Evolutionary conservation across 2,329 filamentous ascomycete species (phyloP), one percentile per base, ranked within the genome.

Genomic region (Alternaria gaisen): DNA sequence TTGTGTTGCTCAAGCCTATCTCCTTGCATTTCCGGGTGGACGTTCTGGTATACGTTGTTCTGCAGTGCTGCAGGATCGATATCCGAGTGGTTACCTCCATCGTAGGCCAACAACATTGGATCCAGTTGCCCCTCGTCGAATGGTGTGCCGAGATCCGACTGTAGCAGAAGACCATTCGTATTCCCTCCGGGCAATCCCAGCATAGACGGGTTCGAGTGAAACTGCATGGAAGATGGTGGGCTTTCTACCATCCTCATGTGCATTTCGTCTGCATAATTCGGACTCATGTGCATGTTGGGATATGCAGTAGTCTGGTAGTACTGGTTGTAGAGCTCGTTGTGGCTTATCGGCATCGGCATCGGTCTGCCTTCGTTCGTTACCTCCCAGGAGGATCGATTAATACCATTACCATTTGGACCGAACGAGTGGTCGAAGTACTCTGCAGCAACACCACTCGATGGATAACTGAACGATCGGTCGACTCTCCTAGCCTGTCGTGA

Each of bases 301-400:
- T 83, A 81, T 40, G 83, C 71, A 4, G 78, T 77, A n/a, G 80
- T 79, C 58, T 86, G 83, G 65, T 85, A 84, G 70, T 86, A 87
- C 46, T 85, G 82, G 32, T 81, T 80, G 56, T 80, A 80, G 50
- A 80, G 68, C 42, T 82, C 80, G 18, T 74, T 75, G 40, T 80
- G 77, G 18, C 77, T 77, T 66, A 85, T 82, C 32, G 81, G 80
- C 60, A 80, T 74, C 20, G 84, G 83, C 54, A 83, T 70, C 4
- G 81, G 79, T 56, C 80, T 79, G 24, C 83, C 82, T 41, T 85
- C 84, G 67, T 86, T 85, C 40, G 77, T 81, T 51, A 80, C 79
- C 51, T 85, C 81, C 80, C 85, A 88, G 1, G 82, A 80, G 3
- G 83, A 84, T 62, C 76, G 79, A 46, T 78, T 79, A 52, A 82